Conservation (phyloP, 768 basidiomycete species). For the Lepiota brunneoincarnata region DNA sequence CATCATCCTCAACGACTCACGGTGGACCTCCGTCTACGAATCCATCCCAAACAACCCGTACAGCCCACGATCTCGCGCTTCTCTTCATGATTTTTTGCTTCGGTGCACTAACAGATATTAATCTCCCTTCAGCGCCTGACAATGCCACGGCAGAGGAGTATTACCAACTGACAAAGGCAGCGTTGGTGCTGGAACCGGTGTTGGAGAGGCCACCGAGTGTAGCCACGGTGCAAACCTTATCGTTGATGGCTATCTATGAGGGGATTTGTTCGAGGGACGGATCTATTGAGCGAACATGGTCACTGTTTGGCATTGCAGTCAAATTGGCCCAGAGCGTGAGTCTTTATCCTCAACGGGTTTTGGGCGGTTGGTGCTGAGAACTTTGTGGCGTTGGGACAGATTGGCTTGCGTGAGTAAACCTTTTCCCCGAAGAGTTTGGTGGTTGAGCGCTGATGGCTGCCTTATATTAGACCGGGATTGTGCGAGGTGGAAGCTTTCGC, state of each 20-base stretch:
- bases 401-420: conserved; percentile 59
- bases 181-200: conserved; percentile 65
- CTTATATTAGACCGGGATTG: conserved; percentile 59
- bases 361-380: conserved; percentile 7
- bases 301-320: conserved; percentile 59
- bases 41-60: conserved; percentile 12
- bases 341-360: conserved; percentile 18
- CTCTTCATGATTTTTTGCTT: conserved; percentile 63
- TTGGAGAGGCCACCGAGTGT: conserved; percentile 71
- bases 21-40: not conserved
- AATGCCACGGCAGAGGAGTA: conserved; percentile 51
- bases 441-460: conserved; percentile 3
- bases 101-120: conserved; percentile 56
- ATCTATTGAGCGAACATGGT: conserved; percentile 69
- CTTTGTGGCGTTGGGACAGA: conserved; percentile 31
- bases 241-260: conserved; percentile 69
- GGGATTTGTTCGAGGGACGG: conserved; percentile 66
- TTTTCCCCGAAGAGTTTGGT: conserved; percentile 1
- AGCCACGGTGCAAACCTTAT: conserved; percentile 63
- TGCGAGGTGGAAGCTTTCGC: conserved; percentile 62
- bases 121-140: conserved; percentile 49
- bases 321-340: conserved; percentile 69
- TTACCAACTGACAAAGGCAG: conserved; percentile 60
- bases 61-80: conserved; percentile 60
- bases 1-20: conserved; percentile 6